These are phyloP conservation scores for Coleophoma crateriformis DNA, from an alignment of 2,329 filamentous ascomycete species.

Conservation along the genomic window DNA sequence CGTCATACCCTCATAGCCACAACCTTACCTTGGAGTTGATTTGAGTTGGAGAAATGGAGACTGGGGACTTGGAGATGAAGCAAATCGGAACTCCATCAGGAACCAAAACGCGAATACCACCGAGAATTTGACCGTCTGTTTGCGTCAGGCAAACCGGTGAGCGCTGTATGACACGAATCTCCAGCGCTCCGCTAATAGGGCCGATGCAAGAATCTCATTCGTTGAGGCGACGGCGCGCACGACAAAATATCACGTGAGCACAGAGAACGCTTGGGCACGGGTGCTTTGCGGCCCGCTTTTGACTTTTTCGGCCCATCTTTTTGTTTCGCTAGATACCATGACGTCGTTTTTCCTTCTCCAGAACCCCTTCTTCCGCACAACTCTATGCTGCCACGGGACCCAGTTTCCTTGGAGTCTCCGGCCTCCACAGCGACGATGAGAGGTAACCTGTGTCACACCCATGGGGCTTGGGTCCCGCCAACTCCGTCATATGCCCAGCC, in stretches of 20 bases:
- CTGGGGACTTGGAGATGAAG: too few relatives aligned
- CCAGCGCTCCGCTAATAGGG: not conserved
- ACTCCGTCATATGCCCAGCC: not conserved
- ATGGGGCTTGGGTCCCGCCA: not conserved
- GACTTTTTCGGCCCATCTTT: not conserved
- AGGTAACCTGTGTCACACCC: not conserved
- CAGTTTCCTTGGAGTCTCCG: not conserved
- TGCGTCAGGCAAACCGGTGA: not conserved
- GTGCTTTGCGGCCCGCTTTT: not conserved
- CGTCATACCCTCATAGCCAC: too few relatives aligned
- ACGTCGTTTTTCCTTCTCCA: not conserved
- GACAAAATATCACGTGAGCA: not conserved
- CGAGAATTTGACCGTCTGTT: not conserved
- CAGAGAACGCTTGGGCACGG: not conserved
- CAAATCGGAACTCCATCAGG: too few relatives aligned
- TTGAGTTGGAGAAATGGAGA: too few relatives aligned
- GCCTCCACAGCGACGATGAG: not conserved
- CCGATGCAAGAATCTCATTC: not conserved
- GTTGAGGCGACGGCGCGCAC: not conserved
- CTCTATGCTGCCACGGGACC: not conserved
- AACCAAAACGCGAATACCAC: not conserved
- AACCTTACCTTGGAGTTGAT: too few relatives aligned
- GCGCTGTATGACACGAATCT: not conserved
- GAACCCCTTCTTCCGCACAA: not conserved
- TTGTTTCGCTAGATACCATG: not conserved